Evolutionary conservation across 2,329 filamentous ascomycete genomes (phyloP), one percentile per base, ranked within the genome.

Genomic region (Magnaporthiopsis poae): DNA sequence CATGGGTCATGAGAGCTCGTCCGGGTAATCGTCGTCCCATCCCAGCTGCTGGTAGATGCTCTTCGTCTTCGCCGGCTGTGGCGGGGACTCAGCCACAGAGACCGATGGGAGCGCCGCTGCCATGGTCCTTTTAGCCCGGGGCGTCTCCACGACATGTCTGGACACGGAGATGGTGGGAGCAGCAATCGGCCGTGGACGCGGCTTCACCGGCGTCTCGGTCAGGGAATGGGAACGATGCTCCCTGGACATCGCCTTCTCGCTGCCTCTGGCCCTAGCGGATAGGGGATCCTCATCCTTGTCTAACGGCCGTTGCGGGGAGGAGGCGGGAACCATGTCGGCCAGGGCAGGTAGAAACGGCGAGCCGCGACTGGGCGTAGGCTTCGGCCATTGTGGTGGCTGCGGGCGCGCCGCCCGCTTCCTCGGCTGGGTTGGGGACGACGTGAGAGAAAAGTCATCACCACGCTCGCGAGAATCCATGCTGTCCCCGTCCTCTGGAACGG

Each of bases 11-110:
- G 68, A 68, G 65, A 73, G 66, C 29, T 74, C 72, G 68, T 75
- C 73, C 5, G 74, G 81, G 72, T 78, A 73, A 67, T 86, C 83
- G 68, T 85, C 80, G 71, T 86, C 83, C 85, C 85, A 87, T 62
- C 85, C 84, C 60, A 87, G 73, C 69, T 76, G 77, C 70, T 84
- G 78, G 70, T 83, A 87, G 65, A 87, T 82, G 13, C 81, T 82
- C 69, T 76, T 68, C 46, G 74, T 73, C 68, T 72, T 76, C 64
- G 69, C 69, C n/a, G 67, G 66, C 67, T 68, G 31, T 21, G 61
- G 25, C 68, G 68, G 66, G 13, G 63, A 27, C 66, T n/a, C 35
- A 56, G 12, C 66, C 56, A 46, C 29, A 39, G 39, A 52, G 65
- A 27, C 59, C 15, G 60, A 25, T 64, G 33, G 62, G 36, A 67